phyloP scores from a whole-genome alignment of 2,329 filamentous ascomycete species.

The Pestalotiopsis fici region DNA sequence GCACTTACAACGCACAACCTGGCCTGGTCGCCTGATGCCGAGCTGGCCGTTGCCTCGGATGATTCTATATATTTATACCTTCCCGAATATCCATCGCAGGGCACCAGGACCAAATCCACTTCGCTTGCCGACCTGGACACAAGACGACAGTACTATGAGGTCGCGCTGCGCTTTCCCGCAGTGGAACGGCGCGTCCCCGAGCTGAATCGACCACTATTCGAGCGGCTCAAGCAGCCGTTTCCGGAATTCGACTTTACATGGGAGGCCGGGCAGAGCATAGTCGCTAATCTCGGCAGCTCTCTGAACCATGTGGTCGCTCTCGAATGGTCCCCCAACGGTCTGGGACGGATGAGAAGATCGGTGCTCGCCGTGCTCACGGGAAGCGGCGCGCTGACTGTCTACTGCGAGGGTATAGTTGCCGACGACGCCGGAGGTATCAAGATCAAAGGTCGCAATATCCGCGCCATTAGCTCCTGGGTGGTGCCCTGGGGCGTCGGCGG shows the following conservation, averaged over 20 bases:
- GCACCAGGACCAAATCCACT: conserved; percentile 14
- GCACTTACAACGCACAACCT: conserved; percentile 45
- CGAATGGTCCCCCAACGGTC: conserved; percentile 59
- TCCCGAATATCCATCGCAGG: conserved; percentile 40
- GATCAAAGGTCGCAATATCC: conserved; percentile 35
- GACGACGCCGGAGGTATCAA: conserved; percentile 22
- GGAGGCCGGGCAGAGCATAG: conserved; percentile 46
- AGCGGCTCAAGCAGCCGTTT: conserved; percentile 22
- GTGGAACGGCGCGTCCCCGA: conserved; percentile 24
- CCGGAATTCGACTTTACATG: conserved; percentile 30
- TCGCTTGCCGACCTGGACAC: conserved; percentile 16
- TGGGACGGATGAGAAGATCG: conserved; percentile 56
- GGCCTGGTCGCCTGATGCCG: conserved; percentile 58
- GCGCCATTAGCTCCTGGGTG: conserved; percentile 48
- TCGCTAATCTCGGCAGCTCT: conserved; percentile 49
- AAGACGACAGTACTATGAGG: conserved; percentile 30
- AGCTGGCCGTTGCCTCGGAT: conserved; percentile 57
- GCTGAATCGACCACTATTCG: conserved; percentile 30
- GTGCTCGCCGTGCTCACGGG: conserved; percentile 53
- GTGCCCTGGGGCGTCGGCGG: conserved; percentile 59
- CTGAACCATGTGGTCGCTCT: conserved; percentile 56
- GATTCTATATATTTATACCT: conserved; percentile 55
- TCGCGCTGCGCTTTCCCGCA: conserved; percentile 29
- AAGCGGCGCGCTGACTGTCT: conserved; percentile 49
- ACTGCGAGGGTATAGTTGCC: conserved; percentile 47